phyloP scores from a whole-genome alignment of 306 rosid species.

The Herpetospermum pedunculosum region DNA sequence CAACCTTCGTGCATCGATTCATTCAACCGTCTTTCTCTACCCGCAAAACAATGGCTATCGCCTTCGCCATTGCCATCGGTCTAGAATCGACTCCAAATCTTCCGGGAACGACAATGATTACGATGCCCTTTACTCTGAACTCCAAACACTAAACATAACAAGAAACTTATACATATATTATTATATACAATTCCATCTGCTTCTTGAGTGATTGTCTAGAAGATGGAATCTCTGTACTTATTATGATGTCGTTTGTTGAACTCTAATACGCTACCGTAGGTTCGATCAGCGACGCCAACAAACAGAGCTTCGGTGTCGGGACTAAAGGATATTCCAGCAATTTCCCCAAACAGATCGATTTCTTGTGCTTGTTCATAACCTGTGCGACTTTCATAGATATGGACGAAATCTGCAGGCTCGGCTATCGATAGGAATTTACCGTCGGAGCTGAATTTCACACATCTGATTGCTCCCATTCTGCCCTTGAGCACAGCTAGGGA shows the following conservation, averaged over 20 bases:
- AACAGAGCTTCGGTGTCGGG: slow-evolving; percentile 77
- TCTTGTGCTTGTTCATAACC: slow-evolving; percentile 59
- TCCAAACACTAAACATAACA: too few species aligned
- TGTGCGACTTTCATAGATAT: slow-evolving; percentile 39
- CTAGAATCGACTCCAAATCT: neutral
- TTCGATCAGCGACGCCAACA: slow-evolving; percentile 73
- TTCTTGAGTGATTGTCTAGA: too few species aligned
- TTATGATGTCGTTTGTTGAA: slow-evolving; percentile 37
- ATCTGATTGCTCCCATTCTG: slow-evolving; percentile 85
- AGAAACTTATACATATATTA: too few species aligned
- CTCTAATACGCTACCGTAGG: slow-evolving; percentile 78
- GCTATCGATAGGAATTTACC: slow-evolving; percentile 87
- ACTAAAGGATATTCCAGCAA: slow-evolving; percentile 80
- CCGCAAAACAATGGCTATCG: neutral
- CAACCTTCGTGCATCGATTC: neutral
- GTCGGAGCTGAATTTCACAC: slow-evolving; percentile 48
- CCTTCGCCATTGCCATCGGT: too few species aligned
- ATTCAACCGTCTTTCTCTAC: neutral
- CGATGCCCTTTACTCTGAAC: too few species aligned
- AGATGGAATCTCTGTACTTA: slow-evolving; percentile 31
- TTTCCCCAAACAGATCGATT: slow-evolving; percentile 84
- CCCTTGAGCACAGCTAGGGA: slow-evolving; percentile 78
- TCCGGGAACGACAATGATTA: neutral
- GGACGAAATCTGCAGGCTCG: slow-evolving; percentile 92
- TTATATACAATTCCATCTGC: too few species aligned